phyloP scores from a whole-genome alignment of 1,139 yeast genomes.

The Pichiaceae sp. region DNA sequence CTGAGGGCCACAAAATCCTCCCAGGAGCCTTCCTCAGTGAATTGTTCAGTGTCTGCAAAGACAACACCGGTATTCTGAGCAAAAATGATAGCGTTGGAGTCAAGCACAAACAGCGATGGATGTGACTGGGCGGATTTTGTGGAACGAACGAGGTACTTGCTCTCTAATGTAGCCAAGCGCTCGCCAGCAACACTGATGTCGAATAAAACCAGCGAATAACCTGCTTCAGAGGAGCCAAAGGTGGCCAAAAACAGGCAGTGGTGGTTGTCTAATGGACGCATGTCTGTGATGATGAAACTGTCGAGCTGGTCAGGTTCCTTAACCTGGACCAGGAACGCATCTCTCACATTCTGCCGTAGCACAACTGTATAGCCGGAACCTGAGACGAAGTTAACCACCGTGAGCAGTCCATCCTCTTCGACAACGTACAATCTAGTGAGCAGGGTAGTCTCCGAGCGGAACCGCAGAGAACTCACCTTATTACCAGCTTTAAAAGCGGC shows the following conservation, averaged over 20 bases:
- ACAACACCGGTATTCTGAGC: conserved; percentile 35
- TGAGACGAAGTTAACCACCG: conserved; percentile 21
- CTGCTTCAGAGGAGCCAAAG: conserved; percentile 28
- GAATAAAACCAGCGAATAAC: background rate
- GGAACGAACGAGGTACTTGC: background rate
- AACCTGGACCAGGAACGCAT: background rate
- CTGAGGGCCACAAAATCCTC: conserved; percentile 53
- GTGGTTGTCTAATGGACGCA: background rate
- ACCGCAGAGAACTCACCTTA: conserved; percentile 52
- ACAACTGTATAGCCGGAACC: conserved; percentile 1
- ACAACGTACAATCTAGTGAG: conserved; percentile 32
- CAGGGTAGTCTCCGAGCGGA: conserved; percentile 7
- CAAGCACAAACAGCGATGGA: conserved; percentile 23
- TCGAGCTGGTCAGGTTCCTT: background rate
- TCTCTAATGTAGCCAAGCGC: background rate
- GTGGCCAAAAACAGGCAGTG: background rate
- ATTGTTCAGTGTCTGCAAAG: background rate
- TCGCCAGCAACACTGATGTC: background rate
- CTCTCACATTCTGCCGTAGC: background rate
- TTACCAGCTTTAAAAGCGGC: conserved; percentile 18
- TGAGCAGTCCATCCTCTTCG: conserved; percentile 37
- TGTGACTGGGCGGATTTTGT: conserved; percentile 9
- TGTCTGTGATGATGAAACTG: background rate
- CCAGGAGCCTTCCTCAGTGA: conserved; percentile 1
- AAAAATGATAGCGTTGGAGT: conserved; percentile 36